Percentiles rank a stretch among this genome's conserved stretches.
Conservation (phyloP, 2,329 filamentous ascomycete species). For the Mycogone perniciosa region DNA sequence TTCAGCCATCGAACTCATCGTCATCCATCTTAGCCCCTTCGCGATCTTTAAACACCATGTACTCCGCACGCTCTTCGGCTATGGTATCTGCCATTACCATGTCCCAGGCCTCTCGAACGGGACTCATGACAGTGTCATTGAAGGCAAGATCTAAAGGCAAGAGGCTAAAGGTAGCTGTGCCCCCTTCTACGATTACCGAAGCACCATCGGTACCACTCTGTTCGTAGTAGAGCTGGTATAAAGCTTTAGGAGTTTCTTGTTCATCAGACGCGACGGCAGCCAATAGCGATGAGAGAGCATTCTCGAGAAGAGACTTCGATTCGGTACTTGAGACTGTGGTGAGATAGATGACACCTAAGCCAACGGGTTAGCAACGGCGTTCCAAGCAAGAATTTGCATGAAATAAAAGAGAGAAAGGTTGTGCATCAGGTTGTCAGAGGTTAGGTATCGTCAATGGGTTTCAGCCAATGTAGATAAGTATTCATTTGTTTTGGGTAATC, state of each 20-base stretch:
- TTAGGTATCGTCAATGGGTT: conserved; percentile 74
- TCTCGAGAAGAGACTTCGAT: conserved; percentile 32
- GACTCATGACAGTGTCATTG: conserved; percentile 60
- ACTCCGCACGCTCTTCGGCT: conserved; percentile 43
- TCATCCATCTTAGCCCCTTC: conserved; percentile 56
- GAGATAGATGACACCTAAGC: conserved; percentile 29
- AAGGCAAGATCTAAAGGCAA: conserved; percentile 63
- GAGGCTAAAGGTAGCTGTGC: conserved; percentile 51
- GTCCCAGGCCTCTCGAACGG: conserved; percentile 66
- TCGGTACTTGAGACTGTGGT: conserved; percentile 29
- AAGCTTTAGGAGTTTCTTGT: conserved; percentile 24
- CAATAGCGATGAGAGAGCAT: conserved; percentile 38
- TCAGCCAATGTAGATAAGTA: conserved; percentile 99
- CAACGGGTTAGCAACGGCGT: not conserved
- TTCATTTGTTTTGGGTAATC: conserved; percentile 63
- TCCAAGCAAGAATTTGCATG: not conserved
- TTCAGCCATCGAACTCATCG: conserved; percentile 41
- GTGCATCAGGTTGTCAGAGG: conserved; percentile 85
- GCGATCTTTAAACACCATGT: conserved; percentile 74
- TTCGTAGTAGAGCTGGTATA: conserved; percentile 53
- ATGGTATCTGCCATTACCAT: conserved; percentile 48
- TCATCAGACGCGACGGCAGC: conserved; percentile 22
- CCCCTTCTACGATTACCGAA: conserved; percentile 29
- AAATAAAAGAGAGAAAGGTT: conserved; percentile 16
- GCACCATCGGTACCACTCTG: conserved; percentile 33